These are phyloP conservation scores for Exophiala sp. DNA, from an alignment of 2,329 filamentous ascomycete species.

Conservation along the genomic window DNA sequence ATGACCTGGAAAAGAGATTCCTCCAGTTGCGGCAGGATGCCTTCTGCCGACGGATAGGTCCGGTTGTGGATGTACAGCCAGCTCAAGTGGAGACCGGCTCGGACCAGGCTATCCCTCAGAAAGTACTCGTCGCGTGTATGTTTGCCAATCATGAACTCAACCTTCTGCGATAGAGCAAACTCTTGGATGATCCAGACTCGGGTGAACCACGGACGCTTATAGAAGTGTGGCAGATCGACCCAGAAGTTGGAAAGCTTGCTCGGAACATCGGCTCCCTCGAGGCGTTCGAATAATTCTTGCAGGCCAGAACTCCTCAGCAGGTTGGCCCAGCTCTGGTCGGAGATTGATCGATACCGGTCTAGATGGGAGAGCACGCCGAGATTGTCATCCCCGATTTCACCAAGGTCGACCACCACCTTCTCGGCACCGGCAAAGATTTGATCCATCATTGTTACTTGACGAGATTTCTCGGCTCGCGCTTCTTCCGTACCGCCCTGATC, in stretches of 20 bases:
- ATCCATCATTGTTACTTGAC: conserved; percentile 17
- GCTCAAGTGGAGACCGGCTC: conserved; percentile 5
- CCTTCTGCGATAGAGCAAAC: not conserved
- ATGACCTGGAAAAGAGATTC: too few species aligned
- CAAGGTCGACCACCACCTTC: conserved; percentile 12
- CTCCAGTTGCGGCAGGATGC: too few species aligned
- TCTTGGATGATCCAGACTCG: conserved; percentile 9
- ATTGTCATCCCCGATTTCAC: not conserved
- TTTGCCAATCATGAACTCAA: not conserved
- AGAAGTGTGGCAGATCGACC: conserved; percentile 4
- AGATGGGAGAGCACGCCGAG: not conserved
- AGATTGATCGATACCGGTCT: conserved; percentile 6
- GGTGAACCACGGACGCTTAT: conserved; percentile 23
- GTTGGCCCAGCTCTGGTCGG: not conserved
- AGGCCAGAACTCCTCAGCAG: not conserved
- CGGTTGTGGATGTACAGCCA: conserved; percentile 1
- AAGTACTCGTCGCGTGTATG: conserved; percentile 1
- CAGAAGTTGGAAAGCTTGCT: conserved; percentile 1
- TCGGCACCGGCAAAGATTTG: conserved; percentile 8
- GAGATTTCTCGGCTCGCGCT: not conserved
- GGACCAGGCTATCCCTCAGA: not conserved
- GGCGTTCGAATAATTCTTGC: not conserved
- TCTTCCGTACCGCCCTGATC: conserved; percentile 5
- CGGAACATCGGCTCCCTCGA: not conserved
- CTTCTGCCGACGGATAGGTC: not conserved